Conservation (phyloP, 176 grass and related monocot genomes). For the Guadua angustifolia region DNA sequence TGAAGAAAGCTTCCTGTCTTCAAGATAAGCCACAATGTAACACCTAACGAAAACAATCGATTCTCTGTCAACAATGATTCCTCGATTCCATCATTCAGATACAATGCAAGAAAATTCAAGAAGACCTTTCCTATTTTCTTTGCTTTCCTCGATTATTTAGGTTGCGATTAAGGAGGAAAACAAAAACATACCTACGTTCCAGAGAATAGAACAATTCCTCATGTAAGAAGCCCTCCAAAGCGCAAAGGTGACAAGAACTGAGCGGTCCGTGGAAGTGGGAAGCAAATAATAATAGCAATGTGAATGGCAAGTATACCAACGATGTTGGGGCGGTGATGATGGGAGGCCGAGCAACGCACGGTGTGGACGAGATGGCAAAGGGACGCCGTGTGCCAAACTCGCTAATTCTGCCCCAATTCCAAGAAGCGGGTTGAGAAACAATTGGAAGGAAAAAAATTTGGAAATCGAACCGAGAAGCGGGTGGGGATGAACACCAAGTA, state of each 20-base stretch:
- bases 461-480: background rate
- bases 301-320: conserved; percentile 38
- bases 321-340: conserved; percentile 65
- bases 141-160: background rate
- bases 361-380: conserved; percentile 94
- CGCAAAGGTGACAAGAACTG: conserved; percentile 44
- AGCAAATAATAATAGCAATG: background rate
- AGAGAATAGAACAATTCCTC: conserved; percentile 84
- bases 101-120: background rate
- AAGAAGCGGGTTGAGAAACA: background rate
- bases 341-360: conserved; percentile 82
- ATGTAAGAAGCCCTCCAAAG: conserved; percentile 88
- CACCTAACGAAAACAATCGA: conserved; percentile 60
- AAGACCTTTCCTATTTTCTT: background rate
- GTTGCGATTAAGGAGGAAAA: background rate
- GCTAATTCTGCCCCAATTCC: background rate
- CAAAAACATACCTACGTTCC: conserved; percentile 66
- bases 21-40: conserved; percentile 79
- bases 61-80: background rate
- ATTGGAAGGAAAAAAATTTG: background rate
- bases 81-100: conserved; percentile 4
- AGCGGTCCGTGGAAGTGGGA: background rate
- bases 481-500: background rate
- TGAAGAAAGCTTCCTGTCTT: conserved; percentile 79
- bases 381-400: conserved; percentile 92